phyloP scores from a whole-genome alignment of 2,329 filamentous ascomycete genomes.

The Venturia effusa region DNA sequence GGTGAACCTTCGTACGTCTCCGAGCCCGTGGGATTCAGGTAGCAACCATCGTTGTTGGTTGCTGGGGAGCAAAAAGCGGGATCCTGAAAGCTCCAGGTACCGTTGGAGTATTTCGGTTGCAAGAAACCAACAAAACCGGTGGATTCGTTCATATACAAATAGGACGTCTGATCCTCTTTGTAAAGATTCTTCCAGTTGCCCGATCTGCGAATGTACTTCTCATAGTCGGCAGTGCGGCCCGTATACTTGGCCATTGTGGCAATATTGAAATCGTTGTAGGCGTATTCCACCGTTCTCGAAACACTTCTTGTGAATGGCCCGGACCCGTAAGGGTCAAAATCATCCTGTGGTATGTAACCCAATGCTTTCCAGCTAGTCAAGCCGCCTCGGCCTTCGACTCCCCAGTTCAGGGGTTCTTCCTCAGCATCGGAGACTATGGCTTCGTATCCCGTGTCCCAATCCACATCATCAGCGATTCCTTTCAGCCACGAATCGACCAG shows the following conservation, averaged over 20 bases:
- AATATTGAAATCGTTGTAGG: conserved; percentile 44
- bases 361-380: conserved; percentile 26
- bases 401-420: conserved; percentile 28
- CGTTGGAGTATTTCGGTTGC: conserved; percentile 56
- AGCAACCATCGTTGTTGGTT: conserved; percentile 23
- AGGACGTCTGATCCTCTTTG: conserved; percentile 28
- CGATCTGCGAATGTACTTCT: conserved; percentile 47
- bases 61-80: conserved; percentile 34
- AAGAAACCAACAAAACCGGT: conserved; percentile 62
- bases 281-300: conserved; percentile 30
- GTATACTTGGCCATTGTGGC: conserved; percentile 48
- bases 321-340: conserved; percentile 32
- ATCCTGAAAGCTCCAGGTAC: conserved; percentile 58
- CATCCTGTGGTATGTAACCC: conserved; percentile 26
- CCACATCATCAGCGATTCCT: conserved; percentile 41
- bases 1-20: conserved; percentile 63
- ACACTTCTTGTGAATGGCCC: conserved; percentile 31
- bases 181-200: conserved; percentile 60
- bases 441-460: conserved; percentile 27
- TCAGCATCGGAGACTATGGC: conserved; percentile 29
- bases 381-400: conserved; percentile 26
- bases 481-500: conserved; percentile 62
- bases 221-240: conserved; percentile 38
- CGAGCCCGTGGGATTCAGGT: conserved; percentile 33
- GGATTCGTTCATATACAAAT: conserved; percentile 25